Base-by-base conservation (phyloP, 768 basidiomycete species). In the Trametes elegans region DNA sequence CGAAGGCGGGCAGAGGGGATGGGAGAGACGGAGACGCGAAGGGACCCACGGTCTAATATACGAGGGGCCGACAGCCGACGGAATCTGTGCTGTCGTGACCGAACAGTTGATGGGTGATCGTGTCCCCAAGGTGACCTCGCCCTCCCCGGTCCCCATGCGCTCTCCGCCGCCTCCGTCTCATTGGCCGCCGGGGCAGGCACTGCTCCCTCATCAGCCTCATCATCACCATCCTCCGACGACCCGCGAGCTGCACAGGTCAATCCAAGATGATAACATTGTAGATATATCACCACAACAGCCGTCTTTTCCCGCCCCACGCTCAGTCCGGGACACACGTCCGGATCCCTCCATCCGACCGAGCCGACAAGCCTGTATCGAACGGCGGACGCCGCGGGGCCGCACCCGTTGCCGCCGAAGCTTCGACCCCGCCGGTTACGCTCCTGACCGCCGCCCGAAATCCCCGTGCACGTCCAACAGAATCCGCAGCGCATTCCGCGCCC, bases 401-500 rank as follows among this genome's bases (percentile, higher is more conserved):
- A 21, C 31, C 54, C 28, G n/a, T n/a, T n/a, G 24, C 49, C 49
- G 19, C 43, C 31, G 19, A 19, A 41, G 53, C 49, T 8, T 23
- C 28, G 18, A 26, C 7, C 28, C 18, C 28, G 26, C 27, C 46
- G 10, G 18, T 56, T 48, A 62, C 27, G 55, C 49, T 27, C 55
- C 51, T 31, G 62, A 49, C 36, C 67, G 65, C 16, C 65, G 67
- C 39, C 67, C 67, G 53, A 93, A 89, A 68, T 93, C 90, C n/a
- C 90, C 89, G 71, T 92, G 90, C 34, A 91, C 88, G 64, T 93
- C 93, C 66, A 94, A 74, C 59, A 94, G 71, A 56, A 93, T 93
- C 71, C 94, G 93, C 65, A 99, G 81, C 13, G 94, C 96, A 76
- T 98, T 98, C 53, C 96, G 80, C 18, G 97, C 96, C 50, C 97